Percentiles rank a stretch among this genome's conserved stretches.
Conservation (phyloP, 768 basidiomycete genomes). For the Tulasnella sp. region DNA sequence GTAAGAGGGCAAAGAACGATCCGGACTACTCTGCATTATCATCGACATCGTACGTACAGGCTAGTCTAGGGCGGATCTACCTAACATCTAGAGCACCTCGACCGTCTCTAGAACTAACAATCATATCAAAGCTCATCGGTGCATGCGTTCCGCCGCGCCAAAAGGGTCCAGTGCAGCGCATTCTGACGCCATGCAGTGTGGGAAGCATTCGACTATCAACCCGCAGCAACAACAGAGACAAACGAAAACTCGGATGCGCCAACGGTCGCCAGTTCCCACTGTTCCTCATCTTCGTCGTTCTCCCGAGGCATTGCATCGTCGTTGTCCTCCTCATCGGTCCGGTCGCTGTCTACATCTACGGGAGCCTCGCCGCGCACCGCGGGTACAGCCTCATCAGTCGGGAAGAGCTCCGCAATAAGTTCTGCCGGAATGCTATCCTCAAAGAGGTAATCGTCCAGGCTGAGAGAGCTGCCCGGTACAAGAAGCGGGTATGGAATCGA, state of each 20-base stretch:
- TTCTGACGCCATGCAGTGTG: background rate
- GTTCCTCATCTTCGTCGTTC: background rate
- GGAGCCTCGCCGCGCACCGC: background rate
- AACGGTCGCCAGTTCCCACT: conserved; percentile 8
- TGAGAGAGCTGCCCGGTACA: background rate
- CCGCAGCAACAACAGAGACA: conserved; percentile 2
- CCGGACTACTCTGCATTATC: no score
- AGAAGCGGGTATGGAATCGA: background rate
- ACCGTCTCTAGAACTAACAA: background rate
- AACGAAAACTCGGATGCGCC: conserved; percentile 8
- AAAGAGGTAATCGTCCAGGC: background rate
- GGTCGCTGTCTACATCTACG: background rate
- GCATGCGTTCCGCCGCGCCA: background rate
- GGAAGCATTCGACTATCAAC: background rate
- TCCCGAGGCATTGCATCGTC: background rate
- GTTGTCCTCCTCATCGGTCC: conserved; percentile 9
- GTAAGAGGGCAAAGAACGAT: background rate
- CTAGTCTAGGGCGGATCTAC: background rate
- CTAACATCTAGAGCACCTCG: background rate
- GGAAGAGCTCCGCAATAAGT: background rate
- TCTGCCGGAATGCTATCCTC: conserved; percentile 11
- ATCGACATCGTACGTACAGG: background rate
- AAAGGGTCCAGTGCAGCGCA: background rate
- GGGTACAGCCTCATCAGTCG: background rate
- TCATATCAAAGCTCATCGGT: background rate